A percentile compares a stretch with the other conserved stretches of the same genome.
Evolutionary conservation across 73 alveolate genomes (phyloP).

Genomic region (Blepharisma japonicum): DNA sequence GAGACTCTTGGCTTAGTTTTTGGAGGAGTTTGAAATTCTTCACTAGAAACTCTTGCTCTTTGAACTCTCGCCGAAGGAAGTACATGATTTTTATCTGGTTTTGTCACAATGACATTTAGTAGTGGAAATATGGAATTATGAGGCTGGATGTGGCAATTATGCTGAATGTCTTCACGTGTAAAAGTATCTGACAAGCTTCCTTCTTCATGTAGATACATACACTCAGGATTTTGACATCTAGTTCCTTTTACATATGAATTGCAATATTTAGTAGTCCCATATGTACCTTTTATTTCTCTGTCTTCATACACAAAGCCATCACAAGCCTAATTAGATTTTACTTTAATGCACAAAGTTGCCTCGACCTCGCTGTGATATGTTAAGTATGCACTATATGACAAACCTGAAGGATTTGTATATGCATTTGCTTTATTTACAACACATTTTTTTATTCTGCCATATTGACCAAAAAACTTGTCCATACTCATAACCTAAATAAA

Average conservation of each 20-base stretch:
- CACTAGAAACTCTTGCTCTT: too few relatives aligned
- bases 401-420: not conserved
- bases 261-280: constrained; percentile 86
- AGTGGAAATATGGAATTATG: not conserved
- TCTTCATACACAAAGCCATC: constrained; percentile 63
- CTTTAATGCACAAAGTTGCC: constrained; percentile 46
- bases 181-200: constrained; percentile 30
- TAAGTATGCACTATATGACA: constrained; percentile 61
- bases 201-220: constrained; percentile 43
- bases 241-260: constrained; percentile 65
- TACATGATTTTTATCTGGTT: too few relatives aligned
- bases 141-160: not conserved
- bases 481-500: not conserved
- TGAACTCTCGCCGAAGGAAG: too few relatives aligned
- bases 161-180: constrained; percentile 28
- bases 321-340: constrained; percentile 55
- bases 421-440: constrained; percentile 5
- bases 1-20: too few relatives aligned
- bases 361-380: constrained; percentile 68
- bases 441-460: not conserved
- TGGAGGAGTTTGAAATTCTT: too few relatives aligned
- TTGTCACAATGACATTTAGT: too few relatives aligned
- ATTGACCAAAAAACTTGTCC: constrained; percentile 10
- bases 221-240: constrained; percentile 67
- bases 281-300: constrained; percentile 71